Percentiles rank a stretch among this genome's conserved stretches.
Evolutionary conservation across 2,329 filamentous ascomycete genomes (phyloP).

Genomic region (Sporothrix globosa): DNA sequence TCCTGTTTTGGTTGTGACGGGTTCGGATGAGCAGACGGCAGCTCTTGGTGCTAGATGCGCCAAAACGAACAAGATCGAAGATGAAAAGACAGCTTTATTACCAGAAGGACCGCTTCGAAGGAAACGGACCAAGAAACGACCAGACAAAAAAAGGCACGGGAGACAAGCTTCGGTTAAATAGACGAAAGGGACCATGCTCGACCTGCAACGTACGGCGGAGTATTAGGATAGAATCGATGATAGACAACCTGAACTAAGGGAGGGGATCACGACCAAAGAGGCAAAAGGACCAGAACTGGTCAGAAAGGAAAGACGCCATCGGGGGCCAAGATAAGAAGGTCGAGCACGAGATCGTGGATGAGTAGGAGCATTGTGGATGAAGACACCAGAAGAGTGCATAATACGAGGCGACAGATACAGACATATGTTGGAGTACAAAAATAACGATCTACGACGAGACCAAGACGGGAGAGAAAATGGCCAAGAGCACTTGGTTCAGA

Average conservation of each 20-base stretch:
- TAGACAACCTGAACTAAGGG: neutral
- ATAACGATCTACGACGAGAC: neutral
- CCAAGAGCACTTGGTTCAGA: neutral
- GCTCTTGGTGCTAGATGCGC: too few species aligned
- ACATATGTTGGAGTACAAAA: neutral
- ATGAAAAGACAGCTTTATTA: too few species aligned
- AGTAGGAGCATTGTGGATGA: too few species aligned
- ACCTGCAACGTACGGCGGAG: neutral
- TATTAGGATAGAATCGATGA: neutral
- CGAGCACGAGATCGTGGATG: neutral
- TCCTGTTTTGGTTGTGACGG: neutral
- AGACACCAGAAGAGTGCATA: neutral
- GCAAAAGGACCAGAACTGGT: too few species aligned
- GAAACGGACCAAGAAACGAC: neutral
- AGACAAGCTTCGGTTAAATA: constrained; percentile 23
- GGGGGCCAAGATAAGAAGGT: constrained; percentile 18
- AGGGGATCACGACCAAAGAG: neutral
- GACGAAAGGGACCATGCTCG: neutral
- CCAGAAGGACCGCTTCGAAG: too few species aligned
- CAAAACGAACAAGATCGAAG: too few species aligned
- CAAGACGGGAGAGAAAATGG: neutral
- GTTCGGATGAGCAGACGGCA: neutral
- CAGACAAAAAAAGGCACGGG: neutral
- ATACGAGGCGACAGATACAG: neutral
- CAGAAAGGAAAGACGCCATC: constrained; percentile 4